Base-by-base conservation (phyloP, 164 flowering plant genomes). In the Warburgia ugandensis region DNA sequence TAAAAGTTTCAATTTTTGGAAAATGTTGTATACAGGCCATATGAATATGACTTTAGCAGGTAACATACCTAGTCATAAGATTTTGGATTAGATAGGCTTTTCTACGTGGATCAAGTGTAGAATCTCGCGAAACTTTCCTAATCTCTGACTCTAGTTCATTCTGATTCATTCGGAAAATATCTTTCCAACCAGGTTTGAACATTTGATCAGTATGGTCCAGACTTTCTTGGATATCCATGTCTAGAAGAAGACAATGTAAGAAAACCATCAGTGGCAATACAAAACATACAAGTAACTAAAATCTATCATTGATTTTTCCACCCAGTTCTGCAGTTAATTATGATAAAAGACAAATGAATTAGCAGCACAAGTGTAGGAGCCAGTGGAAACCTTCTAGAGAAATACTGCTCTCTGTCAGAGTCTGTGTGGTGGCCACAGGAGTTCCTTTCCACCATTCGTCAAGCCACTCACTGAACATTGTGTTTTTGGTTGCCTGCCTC, bases 401-500 rank as follows among this genome's bases (percentile, higher is more conserved):
- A 35, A 30, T 39, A 55, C 76, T 52, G 37, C 62, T 68, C 32
- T 68, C 83, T 22, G 76, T 39, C 51, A 72, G 52, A 42, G 59
- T 31, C 36, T 61, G 70, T 12, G 66, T 29, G 43, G 78, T 51
- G 37, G 76, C 68, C 30, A 52, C 58, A 22, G 77, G 55, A 52
- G 56, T 56, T 66, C 77, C 88, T 55, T 81, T 79, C 96, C 96
- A 91, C 86, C 98, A 91, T 69, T 91, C 98, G 68, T 76, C 68
- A 40, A 91, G 95, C 98, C 98, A 91, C 66, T 91, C 98, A 52
- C 72, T 83, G 61, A 91, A 91, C 98, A 87, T 91, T 4, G 98
- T 91, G 59, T 91, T 91, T 63, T 77, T 87, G 3, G 98, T 78
- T 39, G 95, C 98, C 37, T 87, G 83, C 71, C 78, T 87, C 95